Evolutionary conservation across 2,329 filamentous ascomycete species (phyloP).

Genomic region (Huntiella bhutanensis): DNA sequence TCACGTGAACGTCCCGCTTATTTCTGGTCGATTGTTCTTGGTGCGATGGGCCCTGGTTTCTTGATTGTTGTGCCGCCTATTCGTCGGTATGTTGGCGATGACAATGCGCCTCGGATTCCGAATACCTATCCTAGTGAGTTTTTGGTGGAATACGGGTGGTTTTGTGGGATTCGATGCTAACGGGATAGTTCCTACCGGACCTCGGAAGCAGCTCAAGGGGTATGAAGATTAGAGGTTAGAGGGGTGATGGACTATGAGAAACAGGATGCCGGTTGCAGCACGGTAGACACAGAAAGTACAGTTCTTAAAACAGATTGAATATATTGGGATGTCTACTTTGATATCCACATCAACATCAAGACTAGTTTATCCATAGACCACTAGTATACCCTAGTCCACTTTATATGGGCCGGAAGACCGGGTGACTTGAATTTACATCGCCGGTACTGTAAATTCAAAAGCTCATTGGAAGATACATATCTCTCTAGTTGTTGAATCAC

Average conservation of each 20-base stretch:
- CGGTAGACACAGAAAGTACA: background rate
- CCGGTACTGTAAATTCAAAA: too few relatives aligned
- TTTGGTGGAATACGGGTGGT: background rate
- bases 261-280: background rate
- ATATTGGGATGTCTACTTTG: too few relatives aligned
- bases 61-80: slow-evolving; percentile 57
- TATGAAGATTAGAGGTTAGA: slow-evolving; percentile 35
- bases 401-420: too few relatives aligned
- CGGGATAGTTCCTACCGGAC: slow-evolving; percentile 33
- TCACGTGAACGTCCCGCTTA: slow-evolving; percentile 74
- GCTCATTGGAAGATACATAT: too few relatives aligned
- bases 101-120: slow-evolving; percentile 53
- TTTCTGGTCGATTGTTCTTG: slow-evolving; percentile 72
- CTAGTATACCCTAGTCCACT: too few relatives aligned
- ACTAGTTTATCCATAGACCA: too few relatives aligned
- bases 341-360: too few relatives aligned
- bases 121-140: slow-evolving; percentile 81
- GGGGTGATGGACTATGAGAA: background rate
- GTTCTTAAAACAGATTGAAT: too few relatives aligned
- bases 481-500: too few relatives aligned
- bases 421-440: too few relatives aligned
- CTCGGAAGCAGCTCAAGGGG: slow-evolving; percentile 39
- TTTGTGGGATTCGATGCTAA: background rate
- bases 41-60: slow-evolving; percentile 49
- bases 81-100: slow-evolving; percentile 53